Evolutionary conservation across 176 grass and related monocot species (phyloP).

Genomic region (Poa pratensis): DNA sequence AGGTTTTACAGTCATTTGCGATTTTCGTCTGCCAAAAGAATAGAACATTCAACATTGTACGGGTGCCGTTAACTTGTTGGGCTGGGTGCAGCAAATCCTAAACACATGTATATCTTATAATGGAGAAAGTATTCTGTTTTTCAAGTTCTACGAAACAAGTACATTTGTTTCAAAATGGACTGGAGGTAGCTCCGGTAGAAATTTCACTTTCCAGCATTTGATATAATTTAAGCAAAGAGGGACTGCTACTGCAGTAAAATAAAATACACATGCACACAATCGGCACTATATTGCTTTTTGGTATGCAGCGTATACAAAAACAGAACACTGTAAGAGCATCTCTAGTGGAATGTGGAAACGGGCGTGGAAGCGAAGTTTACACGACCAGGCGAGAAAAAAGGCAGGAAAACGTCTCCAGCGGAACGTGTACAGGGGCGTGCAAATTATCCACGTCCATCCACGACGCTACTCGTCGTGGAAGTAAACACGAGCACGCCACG

Average conservation of each 20-base stretch:
- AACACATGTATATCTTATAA: background rate
- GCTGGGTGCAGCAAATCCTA: background rate
- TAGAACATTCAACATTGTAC: background rate
- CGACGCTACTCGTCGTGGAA: no score
- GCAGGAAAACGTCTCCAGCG: no score
- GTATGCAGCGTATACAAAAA: background rate
- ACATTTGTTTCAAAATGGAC: background rate
- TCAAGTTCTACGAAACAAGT: no score
- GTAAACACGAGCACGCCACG: no score
- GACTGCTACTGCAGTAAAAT: background rate
- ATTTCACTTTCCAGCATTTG: background rate
- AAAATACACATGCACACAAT: constrained; percentile 6
- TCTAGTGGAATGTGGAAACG: no score
- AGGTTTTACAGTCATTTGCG: background rate
- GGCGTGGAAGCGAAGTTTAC: no score
- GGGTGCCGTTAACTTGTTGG: background rate
- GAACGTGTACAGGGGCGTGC: no score
- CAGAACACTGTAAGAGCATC: background rate
- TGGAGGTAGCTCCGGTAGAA: background rate
- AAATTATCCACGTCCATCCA: no score
- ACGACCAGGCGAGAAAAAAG: no score
- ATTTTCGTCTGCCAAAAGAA: background rate
- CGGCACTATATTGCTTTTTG: background rate
- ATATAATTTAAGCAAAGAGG: background rate
- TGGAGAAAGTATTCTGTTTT: background rate